Evolutionary conservation across 2,329 filamentous ascomycete species (phyloP).

Genomic region (Uncinocarpus reesii): DNA sequence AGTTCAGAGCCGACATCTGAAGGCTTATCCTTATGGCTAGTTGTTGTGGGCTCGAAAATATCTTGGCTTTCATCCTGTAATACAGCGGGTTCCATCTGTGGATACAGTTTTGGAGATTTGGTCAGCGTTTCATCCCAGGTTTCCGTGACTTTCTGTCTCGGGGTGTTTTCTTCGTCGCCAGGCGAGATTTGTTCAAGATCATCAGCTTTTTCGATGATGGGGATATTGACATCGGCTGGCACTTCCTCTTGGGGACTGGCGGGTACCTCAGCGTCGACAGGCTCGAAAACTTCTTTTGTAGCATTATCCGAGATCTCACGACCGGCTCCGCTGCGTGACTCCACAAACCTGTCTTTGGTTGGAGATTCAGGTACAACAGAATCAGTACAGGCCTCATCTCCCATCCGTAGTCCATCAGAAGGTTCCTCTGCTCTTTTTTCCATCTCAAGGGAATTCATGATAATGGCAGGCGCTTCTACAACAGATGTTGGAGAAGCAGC

Average conservation of each 20-base stretch:
- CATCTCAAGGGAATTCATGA: background rate
- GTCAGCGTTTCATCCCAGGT: background rate
- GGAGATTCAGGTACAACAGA: background rate
- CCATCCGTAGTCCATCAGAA: background rate
- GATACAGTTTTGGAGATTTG: background rate
- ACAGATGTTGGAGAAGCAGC: constrained; percentile 5
- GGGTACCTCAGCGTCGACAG: too few relatives aligned
- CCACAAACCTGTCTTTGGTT: constrained; percentile 1
- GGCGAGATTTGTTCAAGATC: too few relatives aligned
- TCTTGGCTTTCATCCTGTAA: background rate
- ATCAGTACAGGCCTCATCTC: background rate
- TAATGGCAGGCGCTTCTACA: background rate
- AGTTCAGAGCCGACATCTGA: background rate
- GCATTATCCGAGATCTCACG: too few relatives aligned
- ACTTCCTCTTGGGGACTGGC: too few relatives aligned
- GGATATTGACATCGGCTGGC: too few relatives aligned
- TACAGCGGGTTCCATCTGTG: background rate
- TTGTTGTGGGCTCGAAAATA: background rate
- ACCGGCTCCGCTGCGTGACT: background rate
- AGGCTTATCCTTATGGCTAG: background rate
- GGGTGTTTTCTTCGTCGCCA: background rate
- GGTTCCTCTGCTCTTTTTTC: background rate
- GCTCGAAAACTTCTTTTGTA: too few relatives aligned
- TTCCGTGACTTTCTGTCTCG: background rate
- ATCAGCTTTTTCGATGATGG: too few relatives aligned